Conservation (phyloP, 768 basidiomycete genomes). For the Termitomyces heimii region DNA sequence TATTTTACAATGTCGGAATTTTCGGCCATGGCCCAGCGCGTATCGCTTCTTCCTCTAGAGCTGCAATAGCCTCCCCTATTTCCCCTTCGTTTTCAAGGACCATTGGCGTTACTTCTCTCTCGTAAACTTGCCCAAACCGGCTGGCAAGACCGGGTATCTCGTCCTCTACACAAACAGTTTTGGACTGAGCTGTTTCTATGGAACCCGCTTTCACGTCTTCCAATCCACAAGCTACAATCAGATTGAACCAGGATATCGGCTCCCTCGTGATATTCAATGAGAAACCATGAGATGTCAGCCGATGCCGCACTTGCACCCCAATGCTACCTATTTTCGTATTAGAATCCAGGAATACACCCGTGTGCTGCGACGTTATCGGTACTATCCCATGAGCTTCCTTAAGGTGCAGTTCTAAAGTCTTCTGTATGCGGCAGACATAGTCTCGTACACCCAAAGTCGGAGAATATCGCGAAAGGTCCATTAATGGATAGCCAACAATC, state of each 20-base stretch:
- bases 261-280: slow-evolving; percentile 86
- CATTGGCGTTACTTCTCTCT: slow-evolving; percentile 42
- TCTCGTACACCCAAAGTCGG: slow-evolving; percentile 69
- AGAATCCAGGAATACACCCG: slow-evolving; percentile 79
- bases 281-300: slow-evolving; percentile 94
- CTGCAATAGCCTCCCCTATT: slow-evolving; percentile 39
- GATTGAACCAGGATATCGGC: slow-evolving; percentile 80
- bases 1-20: slow-evolving; percentile 16
- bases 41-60: slow-evolving; percentile 39
- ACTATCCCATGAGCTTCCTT: slow-evolving; percentile 51
- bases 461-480: slow-evolving; percentile 78
- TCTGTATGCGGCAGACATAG: slow-evolving; percentile 84
- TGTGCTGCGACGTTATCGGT: slow-evolving; percentile 65
- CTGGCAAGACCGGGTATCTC: slow-evolving; percentile 48
- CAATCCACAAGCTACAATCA: slow-evolving; percentile 88
- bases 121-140: slow-evolving; percentile 42
- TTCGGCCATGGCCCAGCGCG: slow-evolving; percentile 35
- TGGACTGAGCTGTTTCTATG: slow-evolving; percentile 41
- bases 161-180: slow-evolving; percentile 34
- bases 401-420: slow-evolving; percentile 59
- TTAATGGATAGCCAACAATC: slow-evolving; percentile 89
- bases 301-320: slow-evolving; percentile 92
- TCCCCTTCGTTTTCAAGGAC: slow-evolving; percentile 37
- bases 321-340: slow-evolving; percentile 91
- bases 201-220: slow-evolving; percentile 76